A percentile compares a stretch with the other conserved stretches of the same genome.
Evolutionary conservation across 768 basidiomycete species (phyloP).

Genomic region (Flagelloscypha sp.): DNA sequence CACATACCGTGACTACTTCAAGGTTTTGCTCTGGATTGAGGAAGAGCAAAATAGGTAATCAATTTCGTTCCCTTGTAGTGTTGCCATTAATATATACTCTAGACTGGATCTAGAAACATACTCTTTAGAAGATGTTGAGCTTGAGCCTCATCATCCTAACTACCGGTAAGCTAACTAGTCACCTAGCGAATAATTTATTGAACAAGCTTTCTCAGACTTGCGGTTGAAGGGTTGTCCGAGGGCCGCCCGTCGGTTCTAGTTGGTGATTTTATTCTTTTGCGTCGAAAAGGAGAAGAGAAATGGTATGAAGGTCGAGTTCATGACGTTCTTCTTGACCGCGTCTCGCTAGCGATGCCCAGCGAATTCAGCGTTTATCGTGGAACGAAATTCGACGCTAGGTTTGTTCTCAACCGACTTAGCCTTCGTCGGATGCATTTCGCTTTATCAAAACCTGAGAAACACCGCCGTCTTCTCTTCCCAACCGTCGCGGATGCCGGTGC

Average conservation of each 20-base stretch:
- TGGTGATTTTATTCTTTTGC: conserved; percentile 26
- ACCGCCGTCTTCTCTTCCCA: conserved; percentile 47
- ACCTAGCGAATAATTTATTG: not conserved
- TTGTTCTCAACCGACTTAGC: conserved; percentile 49
- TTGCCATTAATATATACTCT: conserved; percentile 9
- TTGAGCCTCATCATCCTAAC: conserved; percentile 5
- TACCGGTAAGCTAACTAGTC: conserved; percentile 13
- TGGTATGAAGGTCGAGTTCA: conserved; percentile 60
- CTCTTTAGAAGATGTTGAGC: conserved; percentile 15
- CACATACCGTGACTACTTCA: conserved; percentile 40
- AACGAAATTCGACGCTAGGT: conserved; percentile 41
- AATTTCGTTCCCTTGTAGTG: conserved; percentile 3
- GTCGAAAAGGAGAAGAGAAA: conserved; percentile 27
- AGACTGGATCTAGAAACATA: conserved; percentile 22
- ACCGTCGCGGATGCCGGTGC: conserved; percentile 19
- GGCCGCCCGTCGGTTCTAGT: conserved; percentile 50
- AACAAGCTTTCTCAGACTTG: conserved; percentile 23
- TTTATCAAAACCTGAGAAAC: conserved; percentile 34
- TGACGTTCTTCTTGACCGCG: conserved; percentile 36
- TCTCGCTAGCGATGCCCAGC: conserved; percentile 40
- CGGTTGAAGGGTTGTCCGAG: conserved; percentile 46
- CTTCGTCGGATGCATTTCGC: conserved; percentile 55
- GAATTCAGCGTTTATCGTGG: conserved; percentile 32
- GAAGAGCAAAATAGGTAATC: conserved; percentile 38
- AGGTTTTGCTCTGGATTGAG: conserved; percentile 48